Percentiles rank a stretch among this genome's conserved stretches.
These are phyloP conservation scores for Exophiala sideris DNA, from an alignment of 2,329 filamentous ascomycete species.

Conservation along the genomic window DNA sequence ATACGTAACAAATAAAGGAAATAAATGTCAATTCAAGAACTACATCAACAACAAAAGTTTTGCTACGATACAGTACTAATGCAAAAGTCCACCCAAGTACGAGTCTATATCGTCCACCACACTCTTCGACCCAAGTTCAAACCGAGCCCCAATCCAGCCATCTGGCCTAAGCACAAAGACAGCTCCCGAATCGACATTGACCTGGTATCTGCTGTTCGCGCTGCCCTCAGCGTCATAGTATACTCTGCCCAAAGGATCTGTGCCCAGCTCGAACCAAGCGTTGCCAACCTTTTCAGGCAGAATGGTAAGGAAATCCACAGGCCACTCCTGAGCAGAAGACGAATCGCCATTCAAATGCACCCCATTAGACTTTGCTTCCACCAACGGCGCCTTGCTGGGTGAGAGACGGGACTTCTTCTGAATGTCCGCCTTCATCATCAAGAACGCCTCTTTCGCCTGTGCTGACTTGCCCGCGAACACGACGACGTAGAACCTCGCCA, in stretches of 20 bases:
- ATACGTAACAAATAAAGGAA: no score
- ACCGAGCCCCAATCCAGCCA: conserved; percentile 24
- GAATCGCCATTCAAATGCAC: conserved; percentile 15
- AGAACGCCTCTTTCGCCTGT: conserved; percentile 42
- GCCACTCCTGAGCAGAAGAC: conserved; percentile 8
- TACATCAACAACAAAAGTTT: no score
- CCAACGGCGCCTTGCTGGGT: not conserved
- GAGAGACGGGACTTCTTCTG: conserved; percentile 70
- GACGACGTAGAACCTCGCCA: conserved; percentile 29
- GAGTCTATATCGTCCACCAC: conserved; percentile 13
- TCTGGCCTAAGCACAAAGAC: conserved; percentile 26
- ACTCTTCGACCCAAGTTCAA: conserved; percentile 10
- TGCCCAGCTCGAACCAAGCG: conserved; percentile 36
- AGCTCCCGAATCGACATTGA: conserved; percentile 17
- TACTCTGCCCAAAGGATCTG: conserved; percentile 34
- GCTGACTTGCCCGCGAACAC: conserved; percentile 26
- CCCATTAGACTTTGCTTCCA: conserved; percentile 3
- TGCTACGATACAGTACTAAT: not conserved
- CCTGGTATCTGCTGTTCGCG: conserved; percentile 35
- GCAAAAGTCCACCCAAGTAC: conserved; percentile 20
- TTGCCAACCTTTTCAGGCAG: conserved; percentile 33
- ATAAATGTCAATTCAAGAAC: no score
- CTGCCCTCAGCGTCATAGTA: conserved; percentile 35
- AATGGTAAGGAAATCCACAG: conserved; percentile 30
- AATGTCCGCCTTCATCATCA: conserved; percentile 76